Base-by-base conservation (phyloP, 148 eudicot genomes). In the Dysphania ambrosioides region DNA sequence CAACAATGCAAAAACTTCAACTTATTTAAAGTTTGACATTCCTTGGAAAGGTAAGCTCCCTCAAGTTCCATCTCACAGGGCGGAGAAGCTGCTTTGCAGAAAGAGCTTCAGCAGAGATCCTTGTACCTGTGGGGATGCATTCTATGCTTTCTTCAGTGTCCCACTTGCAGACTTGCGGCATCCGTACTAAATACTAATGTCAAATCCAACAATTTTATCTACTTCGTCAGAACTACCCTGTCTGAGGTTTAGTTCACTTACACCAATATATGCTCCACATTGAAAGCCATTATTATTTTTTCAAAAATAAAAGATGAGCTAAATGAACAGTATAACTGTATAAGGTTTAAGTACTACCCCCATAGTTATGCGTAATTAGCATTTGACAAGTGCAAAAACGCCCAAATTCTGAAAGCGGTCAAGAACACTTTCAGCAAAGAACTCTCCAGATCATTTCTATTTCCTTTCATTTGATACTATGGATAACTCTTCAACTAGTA, bases 1-100 rank as follows among this genome's bases (percentile, higher is more conserved):
- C 98, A 94, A 85, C 97, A 91, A 77, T 83, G 88, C 24, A 94
- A 70, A 82, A 94, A 92, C 83, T 88, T 91, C 71, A 92, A 81
- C 89, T 86, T 94, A 85, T 91, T 94, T 66, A 92, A 89, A 35
- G 72, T 74, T 49, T 76, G 82, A 59, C 68, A 73, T 30, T 83
- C 69, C 77, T 79, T 70, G 62, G 81, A 71, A 60, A 84, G 79
- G 78, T 85, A 94, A 71, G 91, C 86, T 73, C 84, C 96, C 51
- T 87, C 88, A 81, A 94, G 85, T 49, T 88, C 91, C 82, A 94
- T 75, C 71, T 80, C 59, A 42, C 84, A 74, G 65, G 73, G 74
- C 70, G 73, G 86, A 78, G 75, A 81, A 31, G 93, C 92, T 75
- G 89, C 91, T 71, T 88, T 83, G 79, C 78, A 81, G 81, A 90